Base-by-base conservation (phyloP, 2,329 filamentous ascomycete genomes). In the Coniochaeta prunicola region DNA sequence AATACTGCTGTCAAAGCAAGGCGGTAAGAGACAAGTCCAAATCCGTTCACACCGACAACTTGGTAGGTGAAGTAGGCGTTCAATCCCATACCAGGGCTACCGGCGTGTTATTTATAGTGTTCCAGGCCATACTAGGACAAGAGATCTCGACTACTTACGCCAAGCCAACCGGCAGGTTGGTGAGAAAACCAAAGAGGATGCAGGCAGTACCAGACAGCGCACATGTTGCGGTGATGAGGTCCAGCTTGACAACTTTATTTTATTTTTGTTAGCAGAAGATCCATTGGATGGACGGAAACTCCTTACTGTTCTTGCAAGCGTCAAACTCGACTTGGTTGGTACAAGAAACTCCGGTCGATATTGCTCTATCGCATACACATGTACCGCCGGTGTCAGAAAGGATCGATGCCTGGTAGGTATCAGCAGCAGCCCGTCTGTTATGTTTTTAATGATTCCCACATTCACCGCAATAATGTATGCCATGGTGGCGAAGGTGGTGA, bases 211-310 rank as follows among this genome's bases (percentile, higher is more conserved):
- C 90, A 6, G 89, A 79, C 57, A 94, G 83, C 10, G 89, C 89
- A n/a, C 90, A 88, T 0, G 91, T 96, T 3, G 89, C 89, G 1
- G 91, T 96, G 59, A 94, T 86, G 19, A 94, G 76, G 70, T 96
- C 91, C 33, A 88, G 83, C 64, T 90, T 87, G 62, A 96, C 72
- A 50, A 79, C 85, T 79, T 58, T 1, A 34, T 5, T 3, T 26
- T 8, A 28, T 33, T n/a, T 24, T 13, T 42, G 24, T 58, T 19
- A 64, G 60, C 61, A 13, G 38, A 5, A 28, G 26, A 24, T 34
- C n/a, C 12, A 15, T 59, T 12, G 28, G 17, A 7, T 56, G 19
- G 12, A 48, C 48, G 10, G 31, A 57, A n/a, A 19, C 12, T 48
- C n/a, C 73, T 61, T 59, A 79, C 80, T 74, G 65, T 77, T 74